These are phyloP conservation scores for Coix lacrymajobi DNA, from an alignment of 176 grass and related monocot genomes.

Conservation along the genomic window DNA sequence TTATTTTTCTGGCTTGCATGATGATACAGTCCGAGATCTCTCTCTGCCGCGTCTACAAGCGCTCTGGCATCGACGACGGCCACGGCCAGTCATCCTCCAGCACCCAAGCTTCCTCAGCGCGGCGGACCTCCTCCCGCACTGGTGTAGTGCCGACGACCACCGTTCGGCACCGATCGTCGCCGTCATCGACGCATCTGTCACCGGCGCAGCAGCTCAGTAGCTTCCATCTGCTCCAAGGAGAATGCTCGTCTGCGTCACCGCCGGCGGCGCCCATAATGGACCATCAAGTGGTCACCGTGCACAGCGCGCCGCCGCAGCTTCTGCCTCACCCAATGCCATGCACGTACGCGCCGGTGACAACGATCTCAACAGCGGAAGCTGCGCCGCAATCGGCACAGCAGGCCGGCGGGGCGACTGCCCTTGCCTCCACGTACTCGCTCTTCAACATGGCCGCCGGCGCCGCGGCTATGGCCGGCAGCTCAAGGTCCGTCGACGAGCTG, in stretches of 20 bases:
- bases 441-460: constrained; percentile 28
- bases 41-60: constrained; percentile 89
- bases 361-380: not conserved
- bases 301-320: constrained; percentile 8
- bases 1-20: not conserved
- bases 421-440: constrained; percentile 59
- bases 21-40: constrained; percentile 80
- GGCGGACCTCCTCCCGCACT: constrained; percentile 33
- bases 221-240: constrained; percentile 38
- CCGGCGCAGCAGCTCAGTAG: constrained; percentile 13
- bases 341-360: constrained; percentile 27
- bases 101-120: constrained; percentile 25
- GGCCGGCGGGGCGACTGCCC: not conserved
- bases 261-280: constrained; percentile 26
- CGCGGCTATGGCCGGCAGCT: constrained; percentile 32
- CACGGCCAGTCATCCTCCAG: constrained; percentile 25
- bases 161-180: constrained; percentile 13
- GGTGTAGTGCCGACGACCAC: not conserved
- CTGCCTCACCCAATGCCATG: constrained; percentile 14
- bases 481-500: constrained; percentile 53
- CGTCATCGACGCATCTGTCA: constrained; percentile 18
- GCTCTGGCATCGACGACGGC: constrained; percentile 79
- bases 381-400: constrained; percentile 22
- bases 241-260: constrained; percentile 32
- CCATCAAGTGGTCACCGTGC: constrained; percentile 12